Evolutionary conservation across 2,329 filamentous ascomycete species (phyloP).

Genomic region (Lecanosticta acicola): DNA sequence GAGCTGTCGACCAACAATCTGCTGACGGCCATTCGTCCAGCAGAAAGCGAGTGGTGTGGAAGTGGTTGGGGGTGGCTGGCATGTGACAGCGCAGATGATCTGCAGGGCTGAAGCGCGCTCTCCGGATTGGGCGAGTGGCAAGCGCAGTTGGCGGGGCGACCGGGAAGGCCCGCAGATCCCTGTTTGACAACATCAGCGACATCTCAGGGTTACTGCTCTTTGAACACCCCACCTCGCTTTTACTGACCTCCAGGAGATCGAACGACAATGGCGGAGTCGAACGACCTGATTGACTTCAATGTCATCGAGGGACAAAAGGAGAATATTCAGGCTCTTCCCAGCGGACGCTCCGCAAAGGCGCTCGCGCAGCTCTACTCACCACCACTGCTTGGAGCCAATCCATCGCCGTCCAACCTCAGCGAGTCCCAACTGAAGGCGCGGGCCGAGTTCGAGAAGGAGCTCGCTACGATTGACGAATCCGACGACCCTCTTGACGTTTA

Average conservation of each 20-base stretch:
- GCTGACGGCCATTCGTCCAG: background rate
- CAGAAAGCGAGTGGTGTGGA: background rate
- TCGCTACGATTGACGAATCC: conserved; percentile 71
- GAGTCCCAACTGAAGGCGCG: conserved; percentile 74
- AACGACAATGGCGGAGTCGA: conserved; percentile 32
- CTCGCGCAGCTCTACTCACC: conserved; percentile 74
- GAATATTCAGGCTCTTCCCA: conserved; percentile 90
- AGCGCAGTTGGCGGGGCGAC: background rate
- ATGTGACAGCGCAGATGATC: background rate
- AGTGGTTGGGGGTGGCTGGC: background rate
- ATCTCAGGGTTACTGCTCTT: background rate
- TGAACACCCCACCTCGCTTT: background rate
- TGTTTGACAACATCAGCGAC: background rate
- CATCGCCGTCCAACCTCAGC: conserved; percentile 60
- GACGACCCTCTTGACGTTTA: conserved; percentile 95
- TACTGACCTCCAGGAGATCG: conserved; percentile 5
- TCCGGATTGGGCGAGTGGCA: background rate
- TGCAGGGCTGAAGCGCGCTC: background rate
- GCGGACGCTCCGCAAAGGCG: conserved; percentile 81
- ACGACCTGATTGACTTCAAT: conserved; percentile 63
- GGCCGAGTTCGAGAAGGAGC: conserved; percentile 78
- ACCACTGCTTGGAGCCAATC: conserved; percentile 32
- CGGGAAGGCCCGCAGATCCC: background rate
- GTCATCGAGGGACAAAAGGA: conserved; percentile 96
- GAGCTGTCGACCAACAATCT: background rate